Evolutionary conservation across 371 early-diverging fungal species (phyloP), one percentile per base, ranked within the genome.

Genomic region (Umbelopsis sp.): DNA sequence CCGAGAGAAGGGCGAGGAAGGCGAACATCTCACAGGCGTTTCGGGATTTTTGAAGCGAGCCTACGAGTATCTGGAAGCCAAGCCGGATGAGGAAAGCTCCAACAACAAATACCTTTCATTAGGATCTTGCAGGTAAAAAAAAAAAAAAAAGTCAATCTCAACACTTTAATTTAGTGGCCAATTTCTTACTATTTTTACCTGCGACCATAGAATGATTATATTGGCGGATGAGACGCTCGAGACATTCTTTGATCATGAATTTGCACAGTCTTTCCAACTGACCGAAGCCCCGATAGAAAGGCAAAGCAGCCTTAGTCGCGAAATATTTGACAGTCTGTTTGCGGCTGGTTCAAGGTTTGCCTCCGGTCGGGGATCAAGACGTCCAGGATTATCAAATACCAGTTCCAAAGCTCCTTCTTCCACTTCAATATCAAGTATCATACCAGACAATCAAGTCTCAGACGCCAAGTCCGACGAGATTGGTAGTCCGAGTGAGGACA

Each of bases 171-270:
- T 38, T 38, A 38, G 38, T 38, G 38, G 10, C 10, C 10, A 38
- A 38, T 38, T 38, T 38, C 4, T 22, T 22, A 22, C 22, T 22
- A 38, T 38, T 41, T 41, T 7, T 41, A 41, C 1, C 29, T 41
- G 41, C 7, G 41, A 12, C 7, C 10, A 41, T 72, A 84, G 93
- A 69, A 89, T 92, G 88, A 87, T 91, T 16, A 82, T 92, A 3
- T 70, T 93, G 69, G 91, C 91, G 4, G 92, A 93, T 66, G 93
- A 90, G 64, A 75, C 82, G 8, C 71, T 93, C 41, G 92, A 92
- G 73, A 75, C 72, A 20, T 92, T 91, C 65, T 91, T 93, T 65
- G 87, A 90, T 18, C 76, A 83, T 25, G 89, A 82, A 50, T 91
- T 93, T 65, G 80, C 87, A 1, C 69, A 72, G 18, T 87, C 92